Percentiles rank a stretch among this genome's conserved stretches.
These are phyloP conservation scores for Zymoseptoria brevis DNA, from an alignment of 2,329 filamentous ascomycete species.

Conservation along the genomic window DNA sequence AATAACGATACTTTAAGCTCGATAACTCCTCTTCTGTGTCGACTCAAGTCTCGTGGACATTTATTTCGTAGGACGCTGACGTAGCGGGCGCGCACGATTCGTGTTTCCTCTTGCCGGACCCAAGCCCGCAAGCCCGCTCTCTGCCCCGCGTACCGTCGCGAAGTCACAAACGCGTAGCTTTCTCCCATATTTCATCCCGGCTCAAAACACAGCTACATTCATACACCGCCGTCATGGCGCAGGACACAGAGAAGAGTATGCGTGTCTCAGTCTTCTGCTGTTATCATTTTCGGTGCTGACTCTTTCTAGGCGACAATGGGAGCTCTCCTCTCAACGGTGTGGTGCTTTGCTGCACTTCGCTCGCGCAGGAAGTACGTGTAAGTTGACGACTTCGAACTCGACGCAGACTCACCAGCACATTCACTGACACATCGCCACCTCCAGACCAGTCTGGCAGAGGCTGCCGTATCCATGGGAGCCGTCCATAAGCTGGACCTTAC, in stretches of 20 bases:
- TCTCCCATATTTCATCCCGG: neutral
- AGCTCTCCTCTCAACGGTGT: conserved; percentile 20
- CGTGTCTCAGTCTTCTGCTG: neutral
- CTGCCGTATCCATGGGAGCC: conserved; percentile 75
- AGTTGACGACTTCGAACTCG: conserved; percentile 6
- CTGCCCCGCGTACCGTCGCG: neutral
- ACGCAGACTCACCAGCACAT: conserved; percentile 1
- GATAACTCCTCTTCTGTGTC: too few relatives aligned
- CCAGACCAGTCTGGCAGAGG: conserved; percentile 39
- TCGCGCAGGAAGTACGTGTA: conserved; percentile 29
- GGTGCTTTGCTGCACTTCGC: conserved; percentile 28
- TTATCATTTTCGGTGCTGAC: neutral
- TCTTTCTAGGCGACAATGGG: neutral
- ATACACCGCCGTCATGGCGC: conserved; percentile 2
- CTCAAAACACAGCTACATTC: neutral
- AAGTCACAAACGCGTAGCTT: neutral
- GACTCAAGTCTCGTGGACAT: too few relatives aligned
- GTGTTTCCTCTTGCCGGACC: neutral
- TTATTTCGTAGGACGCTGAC: neutral
- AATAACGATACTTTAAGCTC: too few relatives aligned
- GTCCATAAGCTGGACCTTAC: conserved; percentile 84
- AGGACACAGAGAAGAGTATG: conserved; percentile 4
- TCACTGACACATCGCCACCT: conserved; percentile 3
- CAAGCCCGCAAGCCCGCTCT: neutral
- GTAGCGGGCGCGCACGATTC: neutral